Conservation (phyloP, 164 flowering plant genomes). For the Sedum album region DNA sequence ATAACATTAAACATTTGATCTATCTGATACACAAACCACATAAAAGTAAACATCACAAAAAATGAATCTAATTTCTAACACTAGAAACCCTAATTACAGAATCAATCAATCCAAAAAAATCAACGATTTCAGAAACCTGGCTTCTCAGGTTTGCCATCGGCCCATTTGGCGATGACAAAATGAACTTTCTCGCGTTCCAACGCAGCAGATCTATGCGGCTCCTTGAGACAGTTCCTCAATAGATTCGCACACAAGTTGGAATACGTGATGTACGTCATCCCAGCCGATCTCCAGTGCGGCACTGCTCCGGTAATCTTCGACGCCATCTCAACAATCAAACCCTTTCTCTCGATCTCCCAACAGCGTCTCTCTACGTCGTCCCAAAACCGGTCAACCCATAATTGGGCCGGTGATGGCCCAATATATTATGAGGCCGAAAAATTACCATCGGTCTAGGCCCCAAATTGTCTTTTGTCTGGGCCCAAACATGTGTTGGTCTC, state of each 20-base stretch:
- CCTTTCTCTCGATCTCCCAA: no score
- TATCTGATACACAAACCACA: no score
- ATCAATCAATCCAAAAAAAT: no score
- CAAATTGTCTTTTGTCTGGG: no score
- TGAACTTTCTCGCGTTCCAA: slow-evolving; percentile 83
- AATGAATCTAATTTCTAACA: no score
- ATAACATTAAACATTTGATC: no score
- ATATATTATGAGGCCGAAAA: no score
- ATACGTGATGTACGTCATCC: slow-evolving; percentile 92
- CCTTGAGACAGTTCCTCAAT: slow-evolving; percentile 83
- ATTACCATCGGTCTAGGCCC: no score
- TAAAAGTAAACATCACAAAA: no score
- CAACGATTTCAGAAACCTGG: slow-evolving; percentile 27
- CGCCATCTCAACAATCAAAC: slow-evolving; percentile 27
- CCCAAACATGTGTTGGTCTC: no score
- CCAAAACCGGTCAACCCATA: neutral
- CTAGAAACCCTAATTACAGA: no score
- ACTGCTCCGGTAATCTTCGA: slow-evolving; percentile 49
- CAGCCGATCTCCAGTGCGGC: slow-evolving; percentile 96
- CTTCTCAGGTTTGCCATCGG: slow-evolving; percentile 62
- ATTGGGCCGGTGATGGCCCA: no score
- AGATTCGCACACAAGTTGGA: slow-evolving; percentile 88
- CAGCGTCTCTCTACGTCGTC: neutral
- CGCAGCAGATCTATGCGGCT: slow-evolving; percentile 70
- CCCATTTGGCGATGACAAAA: slow-evolving; percentile 75